Evolutionary conservation across 2,329 filamentous ascomycete species (phyloP), one percentile per base, ranked within the genome.

Genomic region (Mycosphaerella sp.): DNA sequence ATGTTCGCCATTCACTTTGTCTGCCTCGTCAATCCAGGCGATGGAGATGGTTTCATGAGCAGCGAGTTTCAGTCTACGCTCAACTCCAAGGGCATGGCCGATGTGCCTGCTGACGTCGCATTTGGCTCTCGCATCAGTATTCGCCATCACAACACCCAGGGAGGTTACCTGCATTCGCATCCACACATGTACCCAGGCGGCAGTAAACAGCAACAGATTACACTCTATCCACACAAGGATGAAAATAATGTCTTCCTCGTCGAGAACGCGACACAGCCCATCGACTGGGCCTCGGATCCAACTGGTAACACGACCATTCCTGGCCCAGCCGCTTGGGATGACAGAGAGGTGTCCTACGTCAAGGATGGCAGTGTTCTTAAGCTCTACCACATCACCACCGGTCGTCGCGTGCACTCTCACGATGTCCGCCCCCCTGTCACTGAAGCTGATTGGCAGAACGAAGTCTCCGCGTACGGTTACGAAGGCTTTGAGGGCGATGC

Each of bases 41-140:
- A 98, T 49, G 93, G 93, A 51, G 93, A 98, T 72, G 93, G 93
- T 52, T 98, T 98, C 78, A 98, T 98, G 93, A 96, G 91, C 69
- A 95, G 92, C 52, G 93, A 98, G 69, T 98, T 98, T 78, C 93
- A 98, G 75, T 87, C 93, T 32, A 97, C 93, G 2, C 78, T 98
- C 62, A 98, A 97, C 76, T 91, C 84, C 66, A 98, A 97, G 78
- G 85, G 82, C 50, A 98, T 98, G 93, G 85, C 89, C 69, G 90
- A 95, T 72, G 90, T 95, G 4, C 86, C 93, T 1, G 93, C 88
- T 31, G 91, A 98, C 73, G 86, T 98, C 55, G 85, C 87, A 29
- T 86, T 93, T 66, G 93, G 93, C 56, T 95, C 90, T 70, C 83
- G 87, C 60, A 80, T 98, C 66, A 84, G 79, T 60, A 80, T 98